Evolutionary conservation across 1,139 yeast genomes (phyloP), one percentile per base, ranked within the genome.

Genomic region (Pichiaceae sp.): DNA sequence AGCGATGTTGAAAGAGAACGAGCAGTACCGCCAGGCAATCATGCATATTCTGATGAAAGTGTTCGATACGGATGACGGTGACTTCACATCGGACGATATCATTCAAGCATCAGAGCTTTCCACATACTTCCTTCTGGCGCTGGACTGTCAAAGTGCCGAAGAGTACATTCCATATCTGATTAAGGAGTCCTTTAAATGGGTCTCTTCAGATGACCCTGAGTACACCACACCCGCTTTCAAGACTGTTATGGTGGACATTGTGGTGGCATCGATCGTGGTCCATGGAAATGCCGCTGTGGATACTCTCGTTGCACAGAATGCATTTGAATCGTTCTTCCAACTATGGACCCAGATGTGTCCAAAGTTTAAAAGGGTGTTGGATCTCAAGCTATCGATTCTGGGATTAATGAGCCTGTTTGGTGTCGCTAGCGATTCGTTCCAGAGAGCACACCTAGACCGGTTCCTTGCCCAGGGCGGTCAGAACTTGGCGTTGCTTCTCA

Each of bases 311-410:
- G 66, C 68, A 35, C 53, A 58, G 14, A 61, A 68, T 17, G 64
- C 68, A 36, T 57, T 77, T 8, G 64, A 64, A 18, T 49, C 59
- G 3, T 78, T 86, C 51, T 75, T 89, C 50, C 66, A 68, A 31
- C 56, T 68, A 31, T 91, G 96, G 96, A 72, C 85, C 48, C 63
- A 68, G 5, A 42, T 56, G 28, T 64, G 77, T 37, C 72, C 79
- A 3, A 62, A 64, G 31, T 68, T 82, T 47, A 66, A 70, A n/a
- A 66, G 95, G 42, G 95, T 86, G 3, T 84, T 72, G 50, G 97
- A 89, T 59, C 68, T 86, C 57, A 87, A 87, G 57, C 60, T 91
- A 31, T 74, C 85, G 1, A 64, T 75, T 3, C 59, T 89, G 45
- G 93, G 94, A 1, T 56, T 83, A 29, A 58, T 89, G 36, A 68